These are phyloP conservation scores for Picea sitchensis DNA, from an alignment of 75 land plant species.

Conservation along the genomic window DNA sequence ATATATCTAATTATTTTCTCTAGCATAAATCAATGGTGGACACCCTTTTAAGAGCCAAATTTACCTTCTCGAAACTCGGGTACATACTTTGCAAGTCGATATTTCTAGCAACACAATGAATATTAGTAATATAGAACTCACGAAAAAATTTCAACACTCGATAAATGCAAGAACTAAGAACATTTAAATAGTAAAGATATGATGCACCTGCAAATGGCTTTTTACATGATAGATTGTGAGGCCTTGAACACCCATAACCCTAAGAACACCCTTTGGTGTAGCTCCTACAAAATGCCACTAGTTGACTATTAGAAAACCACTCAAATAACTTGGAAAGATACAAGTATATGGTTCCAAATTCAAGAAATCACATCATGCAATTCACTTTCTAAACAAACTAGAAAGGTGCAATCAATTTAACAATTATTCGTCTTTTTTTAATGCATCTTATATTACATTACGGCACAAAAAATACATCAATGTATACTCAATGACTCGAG, in stretches of 20 bases:
- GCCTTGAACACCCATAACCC: conserved; percentile 32
- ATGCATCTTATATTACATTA: no score
- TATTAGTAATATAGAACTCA: neutral
- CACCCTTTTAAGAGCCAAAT: neutral
- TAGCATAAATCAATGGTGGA: neutral
- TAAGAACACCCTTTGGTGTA: conserved; percentile 29
- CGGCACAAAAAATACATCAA: no score
- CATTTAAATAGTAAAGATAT: neutral
- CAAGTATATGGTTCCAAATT: neutral
- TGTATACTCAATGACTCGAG: no score
- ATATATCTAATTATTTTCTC: neutral
- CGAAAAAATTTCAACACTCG: neutral
- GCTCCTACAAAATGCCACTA: conserved; percentile 14
- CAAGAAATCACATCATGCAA: neutral
- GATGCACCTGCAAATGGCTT: conserved; percentile 26
- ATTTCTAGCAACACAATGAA: conserved; percentile 19
- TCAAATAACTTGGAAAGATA: neutral
- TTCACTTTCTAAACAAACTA: neutral
- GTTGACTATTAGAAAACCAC: conserved; percentile 2
- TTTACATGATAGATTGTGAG: conserved; percentile 19
- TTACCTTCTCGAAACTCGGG: conserved; percentile 25
- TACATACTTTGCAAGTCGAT: conserved; percentile 22
- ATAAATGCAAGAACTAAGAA: neutral
- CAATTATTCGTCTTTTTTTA: no score
- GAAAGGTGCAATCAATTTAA: no score